phyloP scores from a whole-genome alignment of 2,329 filamentous ascomycete species.

The Ciborinia camelliae region DNA sequence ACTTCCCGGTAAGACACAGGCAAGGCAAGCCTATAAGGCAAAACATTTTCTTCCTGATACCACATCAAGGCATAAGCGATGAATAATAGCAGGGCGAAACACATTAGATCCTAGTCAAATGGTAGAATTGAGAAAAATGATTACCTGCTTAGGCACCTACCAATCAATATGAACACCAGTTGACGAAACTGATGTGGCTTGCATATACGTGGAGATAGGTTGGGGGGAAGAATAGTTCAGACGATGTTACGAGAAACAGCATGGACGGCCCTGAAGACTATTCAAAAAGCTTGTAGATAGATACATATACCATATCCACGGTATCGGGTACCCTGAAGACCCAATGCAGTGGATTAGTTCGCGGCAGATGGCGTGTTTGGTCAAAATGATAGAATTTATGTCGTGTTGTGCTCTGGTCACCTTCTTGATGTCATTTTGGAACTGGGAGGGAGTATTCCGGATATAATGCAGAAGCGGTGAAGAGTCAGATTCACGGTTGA shows the following conservation, averaged over 20 bases:
- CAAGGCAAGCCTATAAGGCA: slow-evolving; percentile 16
- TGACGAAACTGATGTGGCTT: slow-evolving; percentile 19
- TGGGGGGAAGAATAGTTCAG: neutral
- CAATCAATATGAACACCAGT: slow-evolving; percentile 13
- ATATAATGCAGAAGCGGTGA: slow-evolving; percentile 9
- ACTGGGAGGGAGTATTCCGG: neutral
- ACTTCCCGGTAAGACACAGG: slow-evolving; percentile 18
- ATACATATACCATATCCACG: slow-evolving; percentile 18
- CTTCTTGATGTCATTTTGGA: neutral
- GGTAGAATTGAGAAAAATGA: slow-evolving; percentile 10
- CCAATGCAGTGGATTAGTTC: slow-evolving; percentile 11
- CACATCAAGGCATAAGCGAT: slow-evolving; percentile 3
- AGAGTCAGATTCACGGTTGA: slow-evolving; percentile 1
- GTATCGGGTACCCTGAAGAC: slow-evolving; percentile 18
- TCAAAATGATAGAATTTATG: slow-evolving; percentile 7
- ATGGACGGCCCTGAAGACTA: slow-evolving; percentile 14
- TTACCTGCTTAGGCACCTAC: slow-evolving; percentile 14
- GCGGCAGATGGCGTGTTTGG: slow-evolving; percentile 18
- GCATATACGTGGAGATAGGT: slow-evolving; percentile 18
- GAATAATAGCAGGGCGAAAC: slow-evolving; percentile 8
- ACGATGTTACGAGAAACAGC: slow-evolving; percentile 16
- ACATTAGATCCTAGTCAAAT: slow-evolving; percentile 14
- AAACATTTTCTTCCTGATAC: slow-evolving; percentile 13
- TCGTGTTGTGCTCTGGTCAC: neutral
- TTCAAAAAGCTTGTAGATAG: slow-evolving; percentile 16